Base-by-base conservation (phyloP, 192 early-diverging fungal species). In the Mortierella antarctica region DNA sequence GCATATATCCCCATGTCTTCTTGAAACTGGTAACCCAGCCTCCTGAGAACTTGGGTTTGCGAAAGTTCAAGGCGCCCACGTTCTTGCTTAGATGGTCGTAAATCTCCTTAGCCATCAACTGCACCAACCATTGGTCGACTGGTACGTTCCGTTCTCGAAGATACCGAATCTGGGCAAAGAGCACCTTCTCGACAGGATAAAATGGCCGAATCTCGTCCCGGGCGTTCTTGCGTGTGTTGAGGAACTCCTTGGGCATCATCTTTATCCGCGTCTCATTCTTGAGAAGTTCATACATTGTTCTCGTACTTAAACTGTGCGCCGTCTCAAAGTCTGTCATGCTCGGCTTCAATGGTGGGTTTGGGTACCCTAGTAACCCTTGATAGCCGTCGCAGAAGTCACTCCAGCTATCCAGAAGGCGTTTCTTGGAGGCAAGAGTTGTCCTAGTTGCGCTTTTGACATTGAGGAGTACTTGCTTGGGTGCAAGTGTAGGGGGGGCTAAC, bases 131-230 rank as follows among this genome's bases (percentile, higher is more conserved):
- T 17, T 54, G 50, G 40, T 65, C 63, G 15, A 65, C 63, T 7
- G 50, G 39, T 5, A 54, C 10, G 7, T 65, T 52, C 39, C n/a
- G 11, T 41, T 17, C 14, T 14, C 50, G 63, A 53, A 65, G 50
- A 39, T 65, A 7, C 39, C 54, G 2, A 9, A 54, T 39, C 49
- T 39, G 1, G 2, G 1, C 50, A 10, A 53, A 5, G 14, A 65
- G 50, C n/a, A 53, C 7, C 23, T 39, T 39, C 63, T 65, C 63
- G 18, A 65, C 63, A n/a, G 63, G 50, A 65, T 65, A 65, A 15
- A 52, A 65, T 18, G 11, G 10, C 18, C 61, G 61, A 20, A 62
- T 20, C 4, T 39, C 31, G 9, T 54, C 9, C 20, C 53, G 13
- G 20, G 53, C 20, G 53, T 54, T 54, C 6, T n/a, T 54, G 6